These are phyloP conservation scores for Colletotrichum camelliae DNA, from an alignment of 2,329 filamentous ascomycete genomes.

Conservation along the genomic window DNA sequence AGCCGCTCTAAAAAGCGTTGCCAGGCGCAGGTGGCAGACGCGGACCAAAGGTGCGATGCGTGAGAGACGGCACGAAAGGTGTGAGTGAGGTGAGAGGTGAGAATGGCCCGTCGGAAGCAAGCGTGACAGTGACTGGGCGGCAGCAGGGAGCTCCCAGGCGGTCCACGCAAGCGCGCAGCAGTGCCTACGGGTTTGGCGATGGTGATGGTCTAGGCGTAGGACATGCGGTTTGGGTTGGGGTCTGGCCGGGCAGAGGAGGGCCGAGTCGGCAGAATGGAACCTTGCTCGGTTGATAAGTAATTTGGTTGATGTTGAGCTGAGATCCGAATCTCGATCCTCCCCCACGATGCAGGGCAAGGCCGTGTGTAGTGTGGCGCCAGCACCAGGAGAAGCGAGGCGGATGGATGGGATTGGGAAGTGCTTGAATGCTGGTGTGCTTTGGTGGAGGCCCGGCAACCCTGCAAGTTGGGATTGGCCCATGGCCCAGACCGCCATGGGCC, in stretches of 20 bases:
- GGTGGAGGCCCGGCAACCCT: not conserved
- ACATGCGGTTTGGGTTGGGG: not conserved
- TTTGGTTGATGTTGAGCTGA: not conserved
- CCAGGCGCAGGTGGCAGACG: not conserved
- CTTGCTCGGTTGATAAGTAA: not conserved
- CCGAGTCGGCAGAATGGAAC: not conserved
- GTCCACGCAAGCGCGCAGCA: conserved; percentile 3
- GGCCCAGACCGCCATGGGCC: conserved; percentile 2
- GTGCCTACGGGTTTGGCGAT: not conserved
- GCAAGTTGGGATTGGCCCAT: not conserved
- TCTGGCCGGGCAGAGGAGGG: not conserved
- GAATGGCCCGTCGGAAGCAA: not conserved
- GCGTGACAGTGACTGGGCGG: not conserved
- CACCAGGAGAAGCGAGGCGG: not conserved
- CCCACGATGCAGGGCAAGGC: conserved; percentile 10
- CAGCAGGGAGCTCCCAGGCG: not conserved
- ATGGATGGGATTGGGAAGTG: not conserved
- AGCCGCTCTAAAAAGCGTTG: not conserved
- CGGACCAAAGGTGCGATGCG: not conserved
- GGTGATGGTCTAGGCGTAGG: not conserved
- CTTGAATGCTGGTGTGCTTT: not conserved
- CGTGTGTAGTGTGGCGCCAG: not conserved
- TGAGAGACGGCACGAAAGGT: not conserved
- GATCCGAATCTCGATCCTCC: conserved; percentile 13
- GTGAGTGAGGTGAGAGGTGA: not conserved